These are phyloP conservation scores for Xylaria flabelliformis DNA, from an alignment of 495 filamentous ascomycete species.

Conservation along the genomic window DNA sequence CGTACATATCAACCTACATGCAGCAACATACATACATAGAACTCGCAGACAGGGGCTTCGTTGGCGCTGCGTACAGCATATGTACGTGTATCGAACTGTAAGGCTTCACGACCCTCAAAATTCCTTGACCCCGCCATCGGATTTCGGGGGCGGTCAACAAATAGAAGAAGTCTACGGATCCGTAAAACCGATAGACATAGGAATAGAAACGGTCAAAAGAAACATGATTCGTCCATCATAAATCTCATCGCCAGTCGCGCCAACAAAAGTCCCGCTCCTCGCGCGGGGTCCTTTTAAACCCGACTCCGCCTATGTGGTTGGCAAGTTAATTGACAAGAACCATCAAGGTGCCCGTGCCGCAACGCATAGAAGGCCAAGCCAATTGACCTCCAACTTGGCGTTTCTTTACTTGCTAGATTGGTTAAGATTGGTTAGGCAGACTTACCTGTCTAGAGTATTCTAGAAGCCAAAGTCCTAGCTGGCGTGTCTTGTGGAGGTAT, in stretches of 20 bases:
- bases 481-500: not conserved
- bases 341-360: not conserved
- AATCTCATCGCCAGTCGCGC: not conserved
- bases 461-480: not conserved
- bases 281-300: constrained; percentile 7
- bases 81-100: not conserved
- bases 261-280: not conserved
- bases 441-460: not conserved
- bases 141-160: not conserved
- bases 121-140: constrained; percentile 2
- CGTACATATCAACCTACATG: not conserved
- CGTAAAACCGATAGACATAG: not conserved
- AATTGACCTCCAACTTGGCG: not conserved
- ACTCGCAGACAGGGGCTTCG: not conserved
- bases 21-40: not conserved
- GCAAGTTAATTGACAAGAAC: not conserved
- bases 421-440: not conserved
- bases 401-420: too few relatives aligned
- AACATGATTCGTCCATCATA: not conserved
- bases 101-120: not conserved
- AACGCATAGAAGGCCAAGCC: not conserved
- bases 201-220: not conserved
- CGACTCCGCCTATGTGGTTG: not conserved
- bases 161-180: not conserved
- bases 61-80: not conserved